phyloP scores from a whole-genome alignment of 1,284 basidiomycete genomes.

The Fistulinella cinereoalba region DNA sequence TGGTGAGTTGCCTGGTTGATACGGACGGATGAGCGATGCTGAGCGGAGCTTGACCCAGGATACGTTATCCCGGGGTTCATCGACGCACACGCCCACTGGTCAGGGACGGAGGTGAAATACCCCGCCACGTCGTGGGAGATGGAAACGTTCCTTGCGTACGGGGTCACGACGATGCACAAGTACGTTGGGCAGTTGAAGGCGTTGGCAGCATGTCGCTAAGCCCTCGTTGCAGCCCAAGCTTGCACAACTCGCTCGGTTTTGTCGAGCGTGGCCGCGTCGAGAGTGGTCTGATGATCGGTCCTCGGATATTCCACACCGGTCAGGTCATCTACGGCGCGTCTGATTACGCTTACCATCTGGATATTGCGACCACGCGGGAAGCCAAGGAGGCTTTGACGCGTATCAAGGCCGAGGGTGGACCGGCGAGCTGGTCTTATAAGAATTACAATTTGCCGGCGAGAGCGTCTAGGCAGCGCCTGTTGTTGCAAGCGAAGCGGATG shows the following conservation, averaged over 20 bases:
- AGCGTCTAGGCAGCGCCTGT: constrained; percentile 64
- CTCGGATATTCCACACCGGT: constrained; percentile 68
- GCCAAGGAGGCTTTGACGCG: constrained; percentile 61
- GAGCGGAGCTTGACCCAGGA: constrained; percentile 37
- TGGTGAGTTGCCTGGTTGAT: constrained; percentile 42
- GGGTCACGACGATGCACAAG: constrained; percentile 78
- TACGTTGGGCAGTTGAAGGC: constrained; percentile 30
- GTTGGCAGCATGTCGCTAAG: neutral
- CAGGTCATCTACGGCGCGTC: constrained; percentile 65
- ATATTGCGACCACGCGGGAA: constrained; percentile 58
- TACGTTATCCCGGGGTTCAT: constrained; percentile 69
- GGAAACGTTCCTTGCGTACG: constrained; percentile 71
- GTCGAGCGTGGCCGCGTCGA: constrained; percentile 65
- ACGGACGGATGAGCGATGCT: neutral
- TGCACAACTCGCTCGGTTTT: constrained; percentile 57
- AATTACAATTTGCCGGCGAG: constrained; percentile 70
- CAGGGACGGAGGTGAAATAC: constrained; percentile 46
- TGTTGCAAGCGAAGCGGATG: constrained; percentile 57
- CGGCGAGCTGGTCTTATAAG: constrained; percentile 69
- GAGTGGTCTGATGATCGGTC: constrained; percentile 62
- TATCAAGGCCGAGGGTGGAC: constrained; percentile 69
- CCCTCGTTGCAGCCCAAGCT: constrained; percentile 51
- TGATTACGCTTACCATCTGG: constrained; percentile 50
- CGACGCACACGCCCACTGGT: constrained; percentile 74
- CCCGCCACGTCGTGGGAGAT: constrained; percentile 71